These are phyloP conservation scores for Conoideocrella luteorostrata DNA, from an alignment of 2,329 filamentous ascomycete genomes.

Conservation along the genomic window DNA sequence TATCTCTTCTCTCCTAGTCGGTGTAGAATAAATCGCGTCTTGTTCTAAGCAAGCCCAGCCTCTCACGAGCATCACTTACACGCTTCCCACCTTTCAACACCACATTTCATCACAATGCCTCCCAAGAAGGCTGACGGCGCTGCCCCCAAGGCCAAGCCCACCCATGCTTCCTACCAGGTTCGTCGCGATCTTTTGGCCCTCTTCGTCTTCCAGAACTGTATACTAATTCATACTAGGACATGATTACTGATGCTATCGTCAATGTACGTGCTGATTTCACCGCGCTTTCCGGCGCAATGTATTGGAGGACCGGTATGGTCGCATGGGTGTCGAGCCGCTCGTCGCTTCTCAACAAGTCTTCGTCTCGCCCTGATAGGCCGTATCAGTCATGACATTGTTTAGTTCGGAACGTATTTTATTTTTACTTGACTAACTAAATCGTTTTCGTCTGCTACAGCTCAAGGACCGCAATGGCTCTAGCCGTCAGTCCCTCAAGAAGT, in stretches of 20 bases:
- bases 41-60: constrained; percentile 10
- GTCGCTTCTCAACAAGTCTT: too few relatives aligned
- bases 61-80: constrained; percentile 2
- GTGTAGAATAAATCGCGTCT: constrained; percentile 19
- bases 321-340: too few relatives aligned
- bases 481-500: constrained; percentile 57
- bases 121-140: constrained; percentile 48
- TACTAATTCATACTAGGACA: constrained; percentile 40
- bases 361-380: too few relatives aligned
- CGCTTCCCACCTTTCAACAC: constrained; percentile 12
- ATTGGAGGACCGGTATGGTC: not conserved
- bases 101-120: constrained; percentile 42
- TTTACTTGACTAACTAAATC: constrained; percentile 30
- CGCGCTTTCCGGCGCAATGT: constrained; percentile 31
- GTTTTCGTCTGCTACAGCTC: constrained; percentile 35
- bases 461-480: constrained; percentile 58
- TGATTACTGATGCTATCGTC: constrained; percentile 57
- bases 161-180: constrained; percentile 55
- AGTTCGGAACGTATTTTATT: too few relatives aligned
- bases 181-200: constrained; percentile 19
- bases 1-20: constrained; percentile 12
- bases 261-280: constrained; percentile 42
- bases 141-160: constrained; percentile 42
- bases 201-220: not conserved
- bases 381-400: too few relatives aligned